Evolutionary conservation across 2,329 filamentous ascomycete genomes (phyloP), one percentile per base, ranked within the genome.

Genomic region (Pestalotiopsis sp.): DNA sequence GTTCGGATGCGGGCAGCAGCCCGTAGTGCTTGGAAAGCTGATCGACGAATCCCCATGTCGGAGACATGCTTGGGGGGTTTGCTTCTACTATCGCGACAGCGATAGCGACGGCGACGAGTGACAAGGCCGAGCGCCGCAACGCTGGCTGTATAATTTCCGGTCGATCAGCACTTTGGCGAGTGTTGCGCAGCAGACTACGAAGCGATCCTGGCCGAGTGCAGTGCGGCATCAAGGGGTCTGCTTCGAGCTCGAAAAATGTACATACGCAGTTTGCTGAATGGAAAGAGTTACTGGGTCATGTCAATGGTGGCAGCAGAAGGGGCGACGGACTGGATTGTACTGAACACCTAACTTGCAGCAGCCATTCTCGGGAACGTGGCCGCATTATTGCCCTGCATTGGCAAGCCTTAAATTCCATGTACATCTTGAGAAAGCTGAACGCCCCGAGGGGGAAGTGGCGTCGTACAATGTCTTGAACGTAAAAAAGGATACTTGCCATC

Each of bases 1-100:
- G 38, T 20, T 78, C 76, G 59, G 68, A 66, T 61, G 71, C 72
- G 59, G 73, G 71, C 39, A 76, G 65, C 25, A 72, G 73, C 27
- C 70, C 73, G 67, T 78, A 78, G 58, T 72, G 74, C 7, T 73
- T 72, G 14, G 74, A 63, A 39, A 74, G 76, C 13, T 76, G 75
- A 74, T 71, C 76, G 31, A 73, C 75, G 7, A 75, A 76, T 13
- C 75, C 72, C 75, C 73, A 76, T 58, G 78, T 73, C 67, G 76
- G 74, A 69, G 76, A 73, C 76, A 78, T 78, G 11, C n/a, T 62
- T 6, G 59, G 52, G 67, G 63, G 17, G 23, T 65, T 23, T 23
- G 58, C 61, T 23, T 56, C 14, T 17, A 9, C 58, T 65, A 66
- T 31, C 25, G 59, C 67, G 31, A 67, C 27, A 31, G 4, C 58